Evolutionary conservation across 495 filamentous ascomycete genomes (phyloP).

Genomic region (Penicillium robsamsonii): DNA sequence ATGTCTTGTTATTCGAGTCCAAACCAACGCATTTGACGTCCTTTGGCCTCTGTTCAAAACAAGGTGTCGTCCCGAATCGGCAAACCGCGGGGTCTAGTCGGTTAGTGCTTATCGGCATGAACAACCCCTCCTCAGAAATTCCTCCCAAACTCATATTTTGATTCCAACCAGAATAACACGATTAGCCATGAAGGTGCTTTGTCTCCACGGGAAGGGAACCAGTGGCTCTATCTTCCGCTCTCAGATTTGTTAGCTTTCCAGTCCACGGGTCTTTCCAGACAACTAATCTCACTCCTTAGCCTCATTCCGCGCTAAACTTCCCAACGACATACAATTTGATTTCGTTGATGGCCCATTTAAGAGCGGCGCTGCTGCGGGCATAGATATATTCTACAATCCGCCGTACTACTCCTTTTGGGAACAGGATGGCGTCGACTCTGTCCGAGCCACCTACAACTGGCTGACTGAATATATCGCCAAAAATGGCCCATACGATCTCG

Average conservation of each 20-base stretch:
- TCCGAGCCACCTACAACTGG: conserved; percentile 44
- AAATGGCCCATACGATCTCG: conserved; percentile 59
- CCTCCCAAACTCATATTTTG: not conserved
- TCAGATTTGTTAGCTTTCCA: conserved; percentile 49
- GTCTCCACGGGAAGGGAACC: conserved; percentile 63
- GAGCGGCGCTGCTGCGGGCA: conserved; percentile 46
- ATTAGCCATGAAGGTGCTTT: conserved; percentile 54
- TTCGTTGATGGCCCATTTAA: conserved; percentile 54
- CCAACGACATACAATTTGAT: conserved; percentile 48
- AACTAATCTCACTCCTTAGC: conserved; percentile 35
- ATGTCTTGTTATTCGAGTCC: not conserved
- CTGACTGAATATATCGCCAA: conserved; percentile 45
- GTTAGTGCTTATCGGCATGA: not conserved
- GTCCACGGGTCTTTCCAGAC: not conserved
- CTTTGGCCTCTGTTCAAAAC: not conserved
- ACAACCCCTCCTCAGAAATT: not conserved
- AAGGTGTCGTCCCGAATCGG: not conserved
- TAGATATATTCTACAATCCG: conserved; percentile 52
- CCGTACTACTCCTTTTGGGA: conserved; percentile 53
- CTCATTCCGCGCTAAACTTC: conserved; percentile 40
- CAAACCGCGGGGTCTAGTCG: conserved; percentile 1
- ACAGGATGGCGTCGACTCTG: conserved; percentile 28
- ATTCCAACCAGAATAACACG: not conserved
- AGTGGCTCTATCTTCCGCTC: conserved; percentile 57
- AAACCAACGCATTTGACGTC: not conserved